Evolutionary conservation across 2,329 filamentous ascomycete species (phyloP).

Genomic region (Pezicula rhizophila): DNA sequence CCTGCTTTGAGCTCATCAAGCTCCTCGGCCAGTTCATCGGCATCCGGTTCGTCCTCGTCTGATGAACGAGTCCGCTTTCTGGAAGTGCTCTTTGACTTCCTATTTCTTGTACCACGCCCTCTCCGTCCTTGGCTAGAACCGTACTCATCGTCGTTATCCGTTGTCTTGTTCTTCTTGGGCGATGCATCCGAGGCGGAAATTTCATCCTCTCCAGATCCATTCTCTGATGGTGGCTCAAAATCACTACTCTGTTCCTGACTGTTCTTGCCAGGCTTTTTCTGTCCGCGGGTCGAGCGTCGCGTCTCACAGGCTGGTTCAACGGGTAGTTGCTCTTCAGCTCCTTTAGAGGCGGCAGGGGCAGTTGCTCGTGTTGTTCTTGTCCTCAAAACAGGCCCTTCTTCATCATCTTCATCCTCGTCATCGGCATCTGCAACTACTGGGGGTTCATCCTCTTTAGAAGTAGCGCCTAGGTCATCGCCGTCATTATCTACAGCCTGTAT

Average conservation of each 20-base stretch:
- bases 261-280: slow-evolving; percentile 20
- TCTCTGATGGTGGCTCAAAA: slow-evolving; percentile 25
- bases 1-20: slow-evolving; percentile 50
- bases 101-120: slow-evolving; percentile 36
- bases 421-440: slow-evolving; percentile 1
- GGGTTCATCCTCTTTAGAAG: slow-evolving; percentile 5
- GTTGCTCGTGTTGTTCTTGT: slow-evolving; percentile 28
- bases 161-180: slow-evolving; percentile 27
- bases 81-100: slow-evolving; percentile 38
- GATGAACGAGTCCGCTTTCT: slow-evolving; percentile 42
- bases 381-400: slow-evolving; percentile 34
- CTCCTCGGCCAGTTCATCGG: slow-evolving; percentile 61
- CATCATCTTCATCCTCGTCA: slow-evolving; percentile 22
- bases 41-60: slow-evolving; percentile 51
- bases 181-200: slow-evolving; percentile 34
- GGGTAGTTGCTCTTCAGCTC: slow-evolving; percentile 41
- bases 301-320: slow-evolving; percentile 17
- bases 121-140: slow-evolving; percentile 43
- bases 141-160: slow-evolving; percentile 39
- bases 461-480: not conserved
- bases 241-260: slow-evolving; percentile 25
- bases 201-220: slow-evolving; percentile 45
- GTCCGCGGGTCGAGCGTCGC: slow-evolving; percentile 22
- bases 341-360: slow-evolving; percentile 33
- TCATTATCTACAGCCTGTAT: slow-evolving; percentile 8